Conservation (phyloP, 257 asterid genomes). For the Nicotiana otophora region DNA sequence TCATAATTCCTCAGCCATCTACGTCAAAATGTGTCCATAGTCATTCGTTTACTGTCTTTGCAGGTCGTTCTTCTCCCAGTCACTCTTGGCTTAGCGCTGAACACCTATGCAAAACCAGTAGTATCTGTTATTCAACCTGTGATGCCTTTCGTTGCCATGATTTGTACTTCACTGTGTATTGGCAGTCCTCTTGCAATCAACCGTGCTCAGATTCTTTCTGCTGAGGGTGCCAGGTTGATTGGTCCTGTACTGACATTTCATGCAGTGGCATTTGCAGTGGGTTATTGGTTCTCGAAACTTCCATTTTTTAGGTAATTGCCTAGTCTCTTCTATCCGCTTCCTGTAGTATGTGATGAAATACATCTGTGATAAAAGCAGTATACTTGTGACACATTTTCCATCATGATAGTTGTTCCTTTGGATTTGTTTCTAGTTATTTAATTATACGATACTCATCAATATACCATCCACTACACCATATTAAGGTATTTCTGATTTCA, state of each 20-base stretch:
- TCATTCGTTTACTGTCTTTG: slow-evolving; percentile 5
- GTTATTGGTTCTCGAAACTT: slow-evolving; percentile 80
- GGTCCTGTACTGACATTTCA: slow-evolving; percentile 83
- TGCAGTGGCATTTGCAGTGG: slow-evolving; percentile 71
- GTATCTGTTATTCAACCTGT: slow-evolving; percentile 79
- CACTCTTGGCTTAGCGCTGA: slow-evolving; percentile 69
- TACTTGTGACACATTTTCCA: background rate
- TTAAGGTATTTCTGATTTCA: background rate
- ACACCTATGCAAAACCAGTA: slow-evolving; percentile 80
- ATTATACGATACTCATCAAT: background rate
- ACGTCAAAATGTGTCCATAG: background rate
- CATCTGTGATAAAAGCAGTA: background rate
- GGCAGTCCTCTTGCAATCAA: slow-evolving; percentile 98
- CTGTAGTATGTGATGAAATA: slow-evolving; percentile 3
- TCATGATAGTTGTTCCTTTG: background rate
- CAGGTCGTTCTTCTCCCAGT: slow-evolving; percentile 94
- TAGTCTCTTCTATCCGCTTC: background rate
- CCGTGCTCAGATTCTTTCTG: slow-evolving; percentile 71
- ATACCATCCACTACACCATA: background rate
- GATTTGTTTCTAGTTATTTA: background rate
- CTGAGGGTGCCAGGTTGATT: slow-evolving; percentile 71
- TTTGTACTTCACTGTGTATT: slow-evolving; percentile 90
- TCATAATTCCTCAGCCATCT: background rate
- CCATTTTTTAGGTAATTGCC: slow-evolving; percentile 60
- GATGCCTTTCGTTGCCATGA: slow-evolving; percentile 94